Evolutionary conservation across 2,329 filamentous ascomycete species (phyloP), one percentile per base, ranked within the genome.

Genomic region (Hypoxylon sp.): DNA sequence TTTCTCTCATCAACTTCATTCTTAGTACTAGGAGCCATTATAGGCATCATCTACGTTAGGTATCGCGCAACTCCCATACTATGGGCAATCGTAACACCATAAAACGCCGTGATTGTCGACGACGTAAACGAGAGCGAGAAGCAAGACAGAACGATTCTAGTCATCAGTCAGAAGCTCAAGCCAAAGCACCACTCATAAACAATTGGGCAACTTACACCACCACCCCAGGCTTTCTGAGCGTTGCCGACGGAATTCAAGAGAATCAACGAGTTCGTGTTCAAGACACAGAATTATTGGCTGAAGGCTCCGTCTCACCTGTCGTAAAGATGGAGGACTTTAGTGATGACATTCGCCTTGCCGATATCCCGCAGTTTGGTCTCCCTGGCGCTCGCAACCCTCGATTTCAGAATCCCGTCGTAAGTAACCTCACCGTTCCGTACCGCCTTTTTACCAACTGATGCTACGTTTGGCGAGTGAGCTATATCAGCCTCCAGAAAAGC

Each of bases 381-480:
- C 54, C 66, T 8, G 47, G 42, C 24, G 44, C 58, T 55, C 42
- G 35, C 24, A 35, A 69, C n/a, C 31, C 42, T 39, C 62, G 47
- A 26, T 69, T 69, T 17, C 9, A 24, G 37, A 50, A 48, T 17
- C 48, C 14, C 5, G 39, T 59, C 1, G 66, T 69, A 60, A 69
- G 66, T 59, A 48, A 31, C 9, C 3, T 22, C 14, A 1, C n/a
- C 17, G 26, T 46, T 14, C 35, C 33, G 8, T 19, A 31, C 26
- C 13, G 11, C 14, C n/a, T 14, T 2, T 29, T 35, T 11, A 2
- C 29, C 13, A 54, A 17, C n/a, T 6, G 29, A 22, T 54, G 14
- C 5, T 14, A 17, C 29, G 3, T 22, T 19, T 26, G 24, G 51
- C 19, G 6, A 26, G 22, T 1, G 14, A 9, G 4, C 11, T 54